Base-by-base conservation (phyloP, 768 basidiomycete species). In the Paxillus involutus region DNA sequence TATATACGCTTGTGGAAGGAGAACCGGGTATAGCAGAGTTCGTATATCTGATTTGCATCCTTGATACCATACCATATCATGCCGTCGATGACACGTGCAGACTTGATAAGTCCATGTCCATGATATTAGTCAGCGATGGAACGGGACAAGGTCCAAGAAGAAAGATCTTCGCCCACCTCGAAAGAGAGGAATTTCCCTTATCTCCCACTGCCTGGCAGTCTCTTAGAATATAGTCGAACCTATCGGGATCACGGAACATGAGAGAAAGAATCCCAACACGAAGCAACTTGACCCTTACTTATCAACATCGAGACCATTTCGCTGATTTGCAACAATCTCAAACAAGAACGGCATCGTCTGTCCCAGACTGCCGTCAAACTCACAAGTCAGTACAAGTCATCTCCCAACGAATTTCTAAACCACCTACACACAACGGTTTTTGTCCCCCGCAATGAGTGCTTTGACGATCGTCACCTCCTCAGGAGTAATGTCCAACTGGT, bases 291-390 rank as follows among this genome's bases (percentile, higher is more conserved):
- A 24, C 4, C 62, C 75, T 55, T 53, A 89, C 89, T 92, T 92
- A 76, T 94, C 91, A 5, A 94, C 91, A 61, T 94, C 91, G 4
- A 94, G 75, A 0, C 91, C 91, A 55, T 92, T 93, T 7, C 82
- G 74, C 66, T 80, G 80, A 70, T 94, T 94, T 0, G 90, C 85
- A 3, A 94, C 88, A 47, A 94, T 92, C 51, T 93, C 88, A 62
- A 93, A 94, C 3, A 94, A 69, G 60, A 89, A 93, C 1, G 72
- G 68, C 67, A 91, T 91, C 64, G 86, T 86, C 14, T 73, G 1
- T 11, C 69, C 72, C 6, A 63, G 53, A 9, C 64, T 71, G 35
- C 42, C 19, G 0, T 24, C 26, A 26, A n/a, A 12, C 21, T 13
- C 33, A 47, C 11, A 12, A 5, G 49, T 7, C 63, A 0, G 26